Base-by-base conservation (phyloP, 129 eudicot genomes). In the Chrysanthemum seticuspe region DNA sequence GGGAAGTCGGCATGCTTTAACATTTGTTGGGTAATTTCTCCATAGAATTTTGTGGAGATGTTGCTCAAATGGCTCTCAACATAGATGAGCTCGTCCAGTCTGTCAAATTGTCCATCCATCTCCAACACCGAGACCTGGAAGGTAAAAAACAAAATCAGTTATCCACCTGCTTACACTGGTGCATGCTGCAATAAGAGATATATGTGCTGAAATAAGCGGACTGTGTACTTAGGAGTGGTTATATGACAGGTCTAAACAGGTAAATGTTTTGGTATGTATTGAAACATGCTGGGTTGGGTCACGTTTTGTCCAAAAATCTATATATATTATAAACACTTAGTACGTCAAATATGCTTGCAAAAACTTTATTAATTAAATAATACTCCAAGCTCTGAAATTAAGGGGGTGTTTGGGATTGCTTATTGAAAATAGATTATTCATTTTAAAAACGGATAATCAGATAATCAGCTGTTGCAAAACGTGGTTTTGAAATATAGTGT, bases 71-170 rank as follows among this genome's bases (percentile, higher is more conserved):
- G 98, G 91, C 96, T 93, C 73, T 93, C 98, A 0, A 93, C 97
- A 7, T 93, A 93, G 68, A 93, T 87, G 44, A 93, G 89, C 71
- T 93, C 98, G 59, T 93, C 98, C 57, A 93, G 78, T 90, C 97
- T 90, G 82, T 93, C 98, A 25, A 93, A 93, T 76, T 90, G 96
- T 10, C 98, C 98, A 25, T 93, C 98, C 98, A 93, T 93, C 84
- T 93, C 98, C 88, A 93, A 66, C 19, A 93, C 96, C 44, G 98
- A 90, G 3, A 93, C 98, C 98, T 93, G 75, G 10, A 67, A 81
- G 44, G 65, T 69, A 64, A 56, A 51, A 27, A 59, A 47, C 61
- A 45, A 45, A 25, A 0, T 27, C 48, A 31, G 21, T 29, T 62
- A 62, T 0, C n/a, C 6, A 23, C 21, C 48, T 29, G 49, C 67